Evolutionary conservation across 2,329 filamentous ascomycete genomes (phyloP).

Genomic region (Penicillium vulpinum): DNA sequence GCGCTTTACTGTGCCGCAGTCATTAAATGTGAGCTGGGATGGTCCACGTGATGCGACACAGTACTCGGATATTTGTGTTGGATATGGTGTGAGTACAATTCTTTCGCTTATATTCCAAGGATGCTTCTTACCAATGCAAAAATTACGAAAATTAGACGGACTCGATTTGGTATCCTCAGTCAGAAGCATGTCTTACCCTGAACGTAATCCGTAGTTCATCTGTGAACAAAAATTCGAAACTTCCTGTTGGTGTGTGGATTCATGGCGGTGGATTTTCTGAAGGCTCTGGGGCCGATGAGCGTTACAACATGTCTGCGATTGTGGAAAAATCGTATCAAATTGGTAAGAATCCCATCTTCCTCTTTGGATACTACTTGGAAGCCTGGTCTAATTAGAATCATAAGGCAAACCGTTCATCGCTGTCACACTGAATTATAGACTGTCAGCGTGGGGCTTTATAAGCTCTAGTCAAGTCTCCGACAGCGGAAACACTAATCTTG

Average conservation of each 20-base stretch:
- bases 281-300: conserved; percentile 53
- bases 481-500: conserved; percentile 57
- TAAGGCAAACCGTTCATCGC: conserved; percentile 51
- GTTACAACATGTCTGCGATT: conserved; percentile 64
- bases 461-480: conserved; percentile 46
- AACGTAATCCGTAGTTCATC: conserved; percentile 58
- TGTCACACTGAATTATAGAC: conserved; percentile 57
- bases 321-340: conserved; percentile 56
- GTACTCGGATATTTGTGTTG: conserved; percentile 52
- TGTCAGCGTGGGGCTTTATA: conserved; percentile 56
- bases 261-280: conserved; percentile 57
- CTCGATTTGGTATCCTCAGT: conserved; percentile 38
- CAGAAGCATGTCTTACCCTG: conserved; percentile 62
- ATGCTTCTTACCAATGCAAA: not conserved
- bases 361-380: not conserved
- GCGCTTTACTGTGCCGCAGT: conserved; percentile 54
- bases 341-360: conserved; percentile 17
- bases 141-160: conserved; percentile 26
- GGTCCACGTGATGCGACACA: conserved; percentile 44
- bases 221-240: conserved; percentile 38
- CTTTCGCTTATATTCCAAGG: not conserved
- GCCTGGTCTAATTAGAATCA: not conserved
- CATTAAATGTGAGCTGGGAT: conserved; percentile 50
- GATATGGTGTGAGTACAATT: conserved; percentile 48
- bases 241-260: conserved; percentile 64